phyloP scores from a whole-genome alignment of 345 rosid genomes.

The Kandelia obovata region DNA sequence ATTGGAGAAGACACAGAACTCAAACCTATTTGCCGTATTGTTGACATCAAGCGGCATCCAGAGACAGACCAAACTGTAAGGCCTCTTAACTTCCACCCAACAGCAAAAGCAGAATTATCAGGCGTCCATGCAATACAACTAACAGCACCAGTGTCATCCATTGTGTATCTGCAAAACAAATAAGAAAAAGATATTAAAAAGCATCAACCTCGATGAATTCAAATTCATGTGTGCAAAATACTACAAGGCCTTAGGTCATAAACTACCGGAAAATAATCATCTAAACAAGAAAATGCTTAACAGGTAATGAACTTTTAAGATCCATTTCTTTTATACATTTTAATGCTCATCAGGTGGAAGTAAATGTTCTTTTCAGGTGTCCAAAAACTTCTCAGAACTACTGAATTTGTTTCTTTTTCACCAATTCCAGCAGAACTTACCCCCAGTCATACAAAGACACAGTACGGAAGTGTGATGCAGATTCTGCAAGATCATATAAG shows the following conservation, averaged over 20 bases:
- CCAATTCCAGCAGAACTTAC: slow-evolving; percentile 37
- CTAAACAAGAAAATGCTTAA: slow-evolving; percentile 1
- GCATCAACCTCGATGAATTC: slow-evolving; percentile 6
- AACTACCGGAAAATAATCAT: neutral
- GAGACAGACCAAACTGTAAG: slow-evolving; percentile 97
- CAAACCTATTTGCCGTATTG: slow-evolving; percentile 87
- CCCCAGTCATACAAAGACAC: slow-evolving; percentile 96
- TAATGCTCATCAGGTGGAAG: neutral
- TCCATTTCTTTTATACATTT: neutral
- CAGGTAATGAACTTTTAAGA: neutral
- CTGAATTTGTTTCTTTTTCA: slow-evolving; percentile 6
- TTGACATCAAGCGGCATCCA: slow-evolving; percentile 97
- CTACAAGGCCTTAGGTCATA: neutral
- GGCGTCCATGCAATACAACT: slow-evolving; percentile 95
- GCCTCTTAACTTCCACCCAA: slow-evolving; percentile 98
- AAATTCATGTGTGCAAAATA: neutral
- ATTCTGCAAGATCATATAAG: slow-evolving; percentile 70
- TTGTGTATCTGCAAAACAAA: slow-evolving; percentile 61
- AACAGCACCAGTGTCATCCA: slow-evolving; percentile 94
- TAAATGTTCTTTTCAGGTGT: neutral
- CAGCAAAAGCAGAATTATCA: slow-evolving; percentile 96
- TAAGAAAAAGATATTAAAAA: slow-evolving; percentile 4
- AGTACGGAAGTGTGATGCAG: slow-evolving; percentile 64
- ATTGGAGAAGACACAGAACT: slow-evolving; percentile 78
- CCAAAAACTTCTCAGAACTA: neutral